Conservation (phyloP, 441 rosid genomes). For the Aleurites moluccanus region DNA sequence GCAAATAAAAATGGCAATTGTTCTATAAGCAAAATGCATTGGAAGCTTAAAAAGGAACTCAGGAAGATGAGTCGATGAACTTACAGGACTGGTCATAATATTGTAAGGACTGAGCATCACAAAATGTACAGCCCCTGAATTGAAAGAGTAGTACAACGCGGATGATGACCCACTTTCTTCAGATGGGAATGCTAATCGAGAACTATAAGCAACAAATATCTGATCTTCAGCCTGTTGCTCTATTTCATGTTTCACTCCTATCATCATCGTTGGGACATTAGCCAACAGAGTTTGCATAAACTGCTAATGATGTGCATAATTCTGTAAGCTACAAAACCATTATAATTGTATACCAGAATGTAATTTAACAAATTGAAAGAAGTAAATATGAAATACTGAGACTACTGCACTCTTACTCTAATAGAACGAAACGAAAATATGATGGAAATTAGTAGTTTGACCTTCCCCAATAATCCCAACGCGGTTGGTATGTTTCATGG, state of each 20-base stretch:
- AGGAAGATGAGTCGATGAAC: background rate
- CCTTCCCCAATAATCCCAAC: constrained; percentile 77
- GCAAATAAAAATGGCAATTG: background rate
- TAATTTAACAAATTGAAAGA: constrained; percentile 1
- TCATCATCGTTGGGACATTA: constrained; percentile 46
- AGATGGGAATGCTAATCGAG: constrained; percentile 53
- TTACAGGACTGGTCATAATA: constrained; percentile 43
- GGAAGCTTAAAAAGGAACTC: background rate
- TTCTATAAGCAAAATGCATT: background rate
- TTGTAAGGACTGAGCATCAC: constrained; percentile 47
- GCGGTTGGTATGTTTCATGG: constrained; percentile 58
- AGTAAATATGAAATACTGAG: background rate
- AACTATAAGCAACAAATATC: constrained; percentile 46
- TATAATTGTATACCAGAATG: background rate
- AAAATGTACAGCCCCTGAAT: constrained; percentile 60
- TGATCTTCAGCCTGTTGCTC: constrained; percentile 49
- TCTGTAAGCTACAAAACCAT: background rate
- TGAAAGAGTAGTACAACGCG: constrained; percentile 50
- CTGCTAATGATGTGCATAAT: constrained; percentile 22
- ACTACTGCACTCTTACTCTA: background rate
- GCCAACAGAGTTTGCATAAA: constrained; percentile 49
- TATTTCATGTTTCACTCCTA: constrained; percentile 56
- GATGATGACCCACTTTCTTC: constrained; percentile 50
- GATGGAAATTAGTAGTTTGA: constrained; percentile 16
- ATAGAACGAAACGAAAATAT: background rate